phyloP scores from a whole-genome alignment of 202 grass and related monocot genomes.

The Digitaria exilis region DNA sequence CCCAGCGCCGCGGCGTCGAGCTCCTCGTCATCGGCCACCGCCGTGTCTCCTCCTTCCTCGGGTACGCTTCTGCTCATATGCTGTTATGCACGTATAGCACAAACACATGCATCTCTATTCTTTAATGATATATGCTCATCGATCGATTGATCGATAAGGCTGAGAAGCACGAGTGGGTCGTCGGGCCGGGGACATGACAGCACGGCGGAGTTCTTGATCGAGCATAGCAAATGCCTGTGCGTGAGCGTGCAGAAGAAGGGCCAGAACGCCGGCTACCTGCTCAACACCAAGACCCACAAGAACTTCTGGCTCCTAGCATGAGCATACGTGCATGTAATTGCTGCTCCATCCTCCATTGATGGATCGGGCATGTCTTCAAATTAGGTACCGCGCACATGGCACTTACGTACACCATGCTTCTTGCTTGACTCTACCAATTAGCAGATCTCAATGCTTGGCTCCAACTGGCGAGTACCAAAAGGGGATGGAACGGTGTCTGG shows the following conservation, averaged over 20 bases:
- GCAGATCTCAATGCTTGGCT: neutral
- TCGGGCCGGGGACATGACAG: conserved; percentile 57
- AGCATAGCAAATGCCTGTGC: conserved; percentile 90
- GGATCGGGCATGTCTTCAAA: neutral
- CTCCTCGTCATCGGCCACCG: conserved; percentile 81
- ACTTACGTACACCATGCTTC: conserved; percentile 6
- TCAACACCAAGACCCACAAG: conserved; percentile 90
- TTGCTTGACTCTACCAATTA: neutral
- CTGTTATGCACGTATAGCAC: too few species aligned
- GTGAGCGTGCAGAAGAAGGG: conserved; percentile 92
- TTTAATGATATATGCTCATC: neutral
- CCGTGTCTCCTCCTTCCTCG: conserved; percentile 64
- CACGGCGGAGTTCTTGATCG: conserved; percentile 77
- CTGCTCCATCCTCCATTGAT: neutral
- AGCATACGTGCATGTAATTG: neutral
- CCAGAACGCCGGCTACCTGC: conserved; percentile 84
- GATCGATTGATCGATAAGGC: conserved; percentile 24
- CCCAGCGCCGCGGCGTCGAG: conserved; percentile 58
- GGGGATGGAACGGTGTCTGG: neutral
- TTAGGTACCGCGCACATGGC: neutral
- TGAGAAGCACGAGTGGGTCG: conserved; percentile 52
- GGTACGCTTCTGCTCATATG: too few species aligned
- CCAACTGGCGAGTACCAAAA: neutral
- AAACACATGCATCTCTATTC: neutral
- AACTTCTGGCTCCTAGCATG: conserved; percentile 98